Evolutionary conservation across 73 alveolate genomes (phyloP).

Genomic region (Stentor roeselii): DNA sequence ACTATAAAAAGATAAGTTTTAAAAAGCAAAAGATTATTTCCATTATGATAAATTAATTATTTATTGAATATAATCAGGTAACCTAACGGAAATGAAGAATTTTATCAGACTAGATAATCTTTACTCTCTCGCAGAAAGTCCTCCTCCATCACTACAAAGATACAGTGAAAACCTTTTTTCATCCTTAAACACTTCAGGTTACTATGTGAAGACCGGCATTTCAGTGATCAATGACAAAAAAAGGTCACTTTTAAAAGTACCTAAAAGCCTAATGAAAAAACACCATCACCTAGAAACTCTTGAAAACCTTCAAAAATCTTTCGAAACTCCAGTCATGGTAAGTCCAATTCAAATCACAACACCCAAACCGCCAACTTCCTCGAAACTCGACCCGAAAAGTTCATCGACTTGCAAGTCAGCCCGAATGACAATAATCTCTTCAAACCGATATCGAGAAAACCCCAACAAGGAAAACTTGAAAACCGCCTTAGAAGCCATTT

Average conservation of each 20-base stretch:
- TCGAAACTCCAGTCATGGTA: neutral
- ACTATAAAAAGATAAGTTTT: too few species aligned
- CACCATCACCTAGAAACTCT: neutral
- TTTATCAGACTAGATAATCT: too few species aligned
- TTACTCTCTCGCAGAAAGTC: too few species aligned
- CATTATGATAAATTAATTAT: too few species aligned
- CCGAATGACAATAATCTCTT: neutral
- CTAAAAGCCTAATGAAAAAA: too few species aligned
- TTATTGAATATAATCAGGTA: too few species aligned
- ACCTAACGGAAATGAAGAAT: too few species aligned
- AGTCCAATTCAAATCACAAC: neutral
- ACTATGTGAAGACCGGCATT: neutral
- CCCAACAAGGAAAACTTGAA: neutral
- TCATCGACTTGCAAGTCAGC: neutral
- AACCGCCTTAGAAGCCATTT: neutral
- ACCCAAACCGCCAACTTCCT: neutral
- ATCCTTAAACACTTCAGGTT: too few species aligned
- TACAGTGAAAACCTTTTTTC: too few species aligned
- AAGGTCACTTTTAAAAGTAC: neutral
- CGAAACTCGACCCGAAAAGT: neutral
- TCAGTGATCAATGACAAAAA: neutral
- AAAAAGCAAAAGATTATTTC: too few species aligned
- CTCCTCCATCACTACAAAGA: too few species aligned
- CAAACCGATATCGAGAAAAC: neutral
- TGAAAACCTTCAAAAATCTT: neutral